These are phyloP conservation scores for Aspergillus ostianus DNA, from an alignment of 495 filamentous ascomycete genomes.

Conservation along the genomic window DNA sequence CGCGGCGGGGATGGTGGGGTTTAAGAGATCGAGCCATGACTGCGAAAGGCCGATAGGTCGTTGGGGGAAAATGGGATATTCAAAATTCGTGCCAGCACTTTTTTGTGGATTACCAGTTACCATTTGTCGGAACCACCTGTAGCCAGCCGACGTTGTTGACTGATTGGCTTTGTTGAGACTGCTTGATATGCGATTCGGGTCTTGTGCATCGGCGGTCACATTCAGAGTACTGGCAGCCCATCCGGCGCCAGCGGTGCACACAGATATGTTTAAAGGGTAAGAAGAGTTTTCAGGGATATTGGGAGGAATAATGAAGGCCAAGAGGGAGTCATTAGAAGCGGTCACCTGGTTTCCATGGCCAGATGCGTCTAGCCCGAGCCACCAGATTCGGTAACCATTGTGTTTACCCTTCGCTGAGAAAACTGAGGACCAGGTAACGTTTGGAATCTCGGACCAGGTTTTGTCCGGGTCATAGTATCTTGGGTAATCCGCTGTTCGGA, in stretches of 20 bases:
- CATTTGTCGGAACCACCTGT: not conserved
- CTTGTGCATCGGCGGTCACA: not conserved
- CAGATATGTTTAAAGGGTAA: not conserved
- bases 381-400: not conserved
- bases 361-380: not conserved
- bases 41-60: not conserved
- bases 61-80: not conserved
- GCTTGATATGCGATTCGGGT: not conserved
- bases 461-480: not conserved
- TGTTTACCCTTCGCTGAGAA: not conserved
- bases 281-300: not conserved
- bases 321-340: not conserved
- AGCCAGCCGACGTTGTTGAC: not conserved
- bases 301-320: not conserved
- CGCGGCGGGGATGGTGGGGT: not conserved
- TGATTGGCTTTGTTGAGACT: not conserved
- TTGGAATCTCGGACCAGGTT: not conserved
- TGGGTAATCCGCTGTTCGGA: not conserved
- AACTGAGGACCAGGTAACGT: not conserved
- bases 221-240: not conserved
- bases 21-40: conserved; percentile 2
- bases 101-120: not conserved
- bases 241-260: not conserved
- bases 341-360: not conserved
- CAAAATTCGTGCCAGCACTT: not conserved